Conservation (phyloP, 768 basidiomycete species). For the Galerina marginata region DNA sequence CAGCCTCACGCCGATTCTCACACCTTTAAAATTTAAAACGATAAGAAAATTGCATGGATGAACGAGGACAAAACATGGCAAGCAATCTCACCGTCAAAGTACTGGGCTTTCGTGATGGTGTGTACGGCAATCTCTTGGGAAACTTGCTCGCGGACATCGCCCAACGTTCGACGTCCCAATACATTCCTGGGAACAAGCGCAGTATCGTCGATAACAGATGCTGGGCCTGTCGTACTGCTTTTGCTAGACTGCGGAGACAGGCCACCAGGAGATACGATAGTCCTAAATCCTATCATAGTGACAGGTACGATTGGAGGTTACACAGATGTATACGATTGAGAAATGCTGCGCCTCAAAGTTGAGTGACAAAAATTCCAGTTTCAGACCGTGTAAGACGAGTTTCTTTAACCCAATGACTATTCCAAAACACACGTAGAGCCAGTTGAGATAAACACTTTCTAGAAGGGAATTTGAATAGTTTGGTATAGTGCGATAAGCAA, state of each 20-base stretch:
- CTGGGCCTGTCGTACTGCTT: constrained; percentile 20
- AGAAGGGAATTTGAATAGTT: too few species aligned
- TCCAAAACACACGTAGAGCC: too few species aligned
- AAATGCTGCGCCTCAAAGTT: too few species aligned
- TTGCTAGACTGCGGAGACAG: constrained; percentile 10
- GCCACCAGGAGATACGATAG: constrained; percentile 10
- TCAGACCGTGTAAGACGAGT: too few species aligned
- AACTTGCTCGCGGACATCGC: constrained; percentile 64
- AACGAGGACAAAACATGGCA: background rate
- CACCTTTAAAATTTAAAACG: constrained; percentile 33
- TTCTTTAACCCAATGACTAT: too few species aligned
- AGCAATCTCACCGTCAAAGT: constrained; percentile 45
- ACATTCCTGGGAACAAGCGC: constrained; percentile 23
- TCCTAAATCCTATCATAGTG: constrained; percentile 23
- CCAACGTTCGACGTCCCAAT: constrained; percentile 53
- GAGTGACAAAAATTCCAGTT: too few species aligned
- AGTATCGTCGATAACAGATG: constrained; percentile 23
- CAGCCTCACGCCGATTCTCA: constrained; percentile 63
- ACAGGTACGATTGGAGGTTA: background rate
- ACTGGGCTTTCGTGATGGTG: constrained; percentile 53
- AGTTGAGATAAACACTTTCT: too few species aligned
- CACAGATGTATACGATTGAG: too few species aligned
- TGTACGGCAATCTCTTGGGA: constrained; percentile 61
- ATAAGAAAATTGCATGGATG: constrained; percentile 1
- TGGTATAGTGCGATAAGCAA: too few species aligned